Evolutionary conservation across 192 early-diverging fungal genomes (phyloP), one percentile per base, ranked within the genome.

Genomic region (Podila minutissima): DNA sequence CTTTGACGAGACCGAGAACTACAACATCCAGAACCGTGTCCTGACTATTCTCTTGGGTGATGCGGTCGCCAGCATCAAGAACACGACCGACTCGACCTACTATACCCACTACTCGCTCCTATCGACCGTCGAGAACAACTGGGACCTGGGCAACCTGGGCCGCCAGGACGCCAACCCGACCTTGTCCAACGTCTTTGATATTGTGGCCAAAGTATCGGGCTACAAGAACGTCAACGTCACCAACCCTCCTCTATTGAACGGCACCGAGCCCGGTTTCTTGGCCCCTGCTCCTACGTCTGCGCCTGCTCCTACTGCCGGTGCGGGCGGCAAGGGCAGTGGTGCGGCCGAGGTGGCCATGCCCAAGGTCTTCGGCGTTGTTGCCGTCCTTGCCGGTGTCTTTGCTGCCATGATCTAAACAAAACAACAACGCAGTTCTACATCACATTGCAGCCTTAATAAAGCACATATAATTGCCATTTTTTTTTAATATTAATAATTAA

Each of bases 71-170:
- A 33, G 62, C 29, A 13, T 71, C 35, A 76, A 73, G 69, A 72
- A 73, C 66, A 84, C 83, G 35, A 74, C 61, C 24, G 93, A 94
- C 82, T 71, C 48, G 53, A 90, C 91, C 22, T 72, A 53, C 48
- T 94, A 93, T 68, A 86, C 85, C 26, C 93, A 94, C 69, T 93
- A 90, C 83, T 90, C 88, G 13, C 53, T 85, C 13, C 65, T 92
- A 11, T 82, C 85, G n/a, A 93, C 93, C 28, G 70, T 90, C 48
- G 91, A 92, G 78, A 51, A 85, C 55, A 90, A 89, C 86, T 94
- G 90, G 88, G 84, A 82, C 49, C 73, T 94, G n/a, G 86, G 83
- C 13, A 85, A 84, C 79, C 72, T 93, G 57, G 89, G 88, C 12
- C 72, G 83, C 28, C 82, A 82, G 64, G 93, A 94, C 70, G 70